Base-by-base conservation (phyloP, 2,329 filamentous ascomycete species). In the Fusarium sp. region DNA sequence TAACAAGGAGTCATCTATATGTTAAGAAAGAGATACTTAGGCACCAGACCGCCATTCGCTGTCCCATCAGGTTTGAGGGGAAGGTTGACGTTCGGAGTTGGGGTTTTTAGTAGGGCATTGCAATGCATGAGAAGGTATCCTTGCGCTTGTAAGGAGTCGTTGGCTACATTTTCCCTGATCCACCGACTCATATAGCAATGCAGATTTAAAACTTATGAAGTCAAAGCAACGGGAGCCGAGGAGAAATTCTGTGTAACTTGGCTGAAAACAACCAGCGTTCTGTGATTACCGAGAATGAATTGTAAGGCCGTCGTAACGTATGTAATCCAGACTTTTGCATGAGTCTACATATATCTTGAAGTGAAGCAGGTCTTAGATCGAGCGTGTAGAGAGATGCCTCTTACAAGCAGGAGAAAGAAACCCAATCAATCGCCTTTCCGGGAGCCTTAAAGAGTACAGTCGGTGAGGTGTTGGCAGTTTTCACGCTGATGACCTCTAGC, bases 41-140 rank as follows among this genome's bases (percentile, higher is more conserved):
- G 30, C 41, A 41, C 38, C 42, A 59, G 53, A 63, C 67, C 66
- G 62, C 49, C 54, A 46, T 64, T 64, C 62, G 30, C 55, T 50
- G 47, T 18, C 13, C 16, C 38, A 31, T 18, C 26, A 64, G 44
- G 23, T 28, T 45, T 64, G 51, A 15, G 13, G 37, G 28, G 31
- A 60, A 55, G 33, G 12, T 54, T 5, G 36, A 9, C 30, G 18
- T 49, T 16, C 31, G 18, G 26, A 28, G 30, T 36, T 36, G 8
- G 8, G 45, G 41, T 26, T 5, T 28, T 38, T n/a, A 31, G 31
- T 30, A 56, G 36, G 33, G 38, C 26, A 40, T 40, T 18, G 33
- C n/a, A n/a, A n/a, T n/a, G 18, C 28, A 47, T 18, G 28, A 53
- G 15, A 31, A 46, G 28, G 33, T n/a, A 30, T 26, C 34, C 33